Percentiles rank a stretch among this genome's conserved stretches.
Evolutionary conservation across 352 stramenopile species (phyloP).

Genomic region (Thraustochytrium sp.): DNA sequence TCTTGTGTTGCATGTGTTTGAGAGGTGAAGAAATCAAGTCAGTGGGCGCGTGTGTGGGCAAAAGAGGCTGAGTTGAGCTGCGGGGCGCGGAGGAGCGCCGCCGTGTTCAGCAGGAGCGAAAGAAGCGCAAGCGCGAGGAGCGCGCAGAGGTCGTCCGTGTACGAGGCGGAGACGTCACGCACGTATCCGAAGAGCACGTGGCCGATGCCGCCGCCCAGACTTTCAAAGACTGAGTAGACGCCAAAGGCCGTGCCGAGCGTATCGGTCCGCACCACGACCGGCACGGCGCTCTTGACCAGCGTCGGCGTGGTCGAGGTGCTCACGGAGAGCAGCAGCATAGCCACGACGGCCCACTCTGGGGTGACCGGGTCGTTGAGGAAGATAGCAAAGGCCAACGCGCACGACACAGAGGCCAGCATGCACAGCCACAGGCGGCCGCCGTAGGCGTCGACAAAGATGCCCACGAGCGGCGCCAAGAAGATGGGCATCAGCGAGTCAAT

Average conservation of each 20-base stretch:
- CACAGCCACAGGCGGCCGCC: constrained; percentile 16
- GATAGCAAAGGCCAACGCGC: neutral
- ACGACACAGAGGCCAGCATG: neutral
- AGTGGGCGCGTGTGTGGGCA: neutral
- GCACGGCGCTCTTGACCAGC: constrained; percentile 26
- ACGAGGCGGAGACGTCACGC: neutral
- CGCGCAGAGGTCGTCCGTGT: neutral
- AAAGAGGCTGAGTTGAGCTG: neutral
- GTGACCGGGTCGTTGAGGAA: constrained; percentile 12
- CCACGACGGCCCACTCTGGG: neutral
- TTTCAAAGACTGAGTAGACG: constrained; percentile 34
- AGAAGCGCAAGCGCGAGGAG: neutral
- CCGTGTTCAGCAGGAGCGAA: neutral
- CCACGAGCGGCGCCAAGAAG: constrained; percentile 9
- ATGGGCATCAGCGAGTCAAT: constrained; percentile 18
- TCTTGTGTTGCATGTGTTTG: too few relatives aligned
- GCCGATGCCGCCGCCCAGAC: constrained; percentile 13
- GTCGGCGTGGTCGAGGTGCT: constrained; percentile 21
- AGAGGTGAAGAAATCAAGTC: neutral
- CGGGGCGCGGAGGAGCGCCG: constrained; percentile 2
- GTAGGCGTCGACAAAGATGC: constrained; percentile 23
- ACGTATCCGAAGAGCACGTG: neutral
- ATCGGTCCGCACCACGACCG: neutral
- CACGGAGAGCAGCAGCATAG: constrained; percentile 16
- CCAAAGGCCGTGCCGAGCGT: constrained; percentile 25